These are phyloP conservation scores for Nemania abortiva DNA, from an alignment of 2,329 filamentous ascomycete species.

Conservation along the genomic window DNA sequence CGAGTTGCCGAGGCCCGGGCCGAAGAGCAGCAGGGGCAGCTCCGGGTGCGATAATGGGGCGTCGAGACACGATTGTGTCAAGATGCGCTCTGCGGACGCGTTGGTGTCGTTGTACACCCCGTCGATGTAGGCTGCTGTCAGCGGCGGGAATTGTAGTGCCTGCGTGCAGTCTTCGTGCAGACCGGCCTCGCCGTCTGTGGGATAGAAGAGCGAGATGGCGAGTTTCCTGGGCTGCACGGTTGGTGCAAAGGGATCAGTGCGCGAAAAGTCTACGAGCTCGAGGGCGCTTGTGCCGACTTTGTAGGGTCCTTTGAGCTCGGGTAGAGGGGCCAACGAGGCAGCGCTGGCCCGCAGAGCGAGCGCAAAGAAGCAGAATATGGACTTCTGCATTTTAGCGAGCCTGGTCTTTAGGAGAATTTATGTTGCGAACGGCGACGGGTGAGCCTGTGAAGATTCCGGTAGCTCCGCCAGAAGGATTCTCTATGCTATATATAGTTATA, in stretches of 20 bases:
- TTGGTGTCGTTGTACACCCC: constrained; percentile 15
- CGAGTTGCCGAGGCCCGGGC: constrained; percentile 5
- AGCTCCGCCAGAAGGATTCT: background rate
- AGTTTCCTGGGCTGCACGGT: constrained; percentile 7
- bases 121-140: constrained; percentile 21
- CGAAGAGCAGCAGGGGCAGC: constrained; percentile 13
- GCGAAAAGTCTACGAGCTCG: constrained; percentile 12
- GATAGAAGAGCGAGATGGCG: constrained; percentile 20
- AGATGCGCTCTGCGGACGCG: constrained; percentile 11
- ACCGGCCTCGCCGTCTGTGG: background rate
- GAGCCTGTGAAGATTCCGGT: background rate
- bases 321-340: constrained; percentile 9
- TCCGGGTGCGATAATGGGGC: constrained; percentile 11
- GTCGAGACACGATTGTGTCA: background rate
- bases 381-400: background rate
- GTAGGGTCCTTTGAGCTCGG: constrained; percentile 13
- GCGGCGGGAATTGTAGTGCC: constrained; percentile 16
- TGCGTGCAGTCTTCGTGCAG: background rate
- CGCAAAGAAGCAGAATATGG: background rate
- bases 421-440: background rate
- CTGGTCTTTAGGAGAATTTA: background rate
- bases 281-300: constrained; percentile 11
- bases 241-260: constrained; percentile 21
- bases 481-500: constrained; percentile 4
- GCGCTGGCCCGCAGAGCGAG: constrained; percentile 9